Base-by-base conservation (phyloP, 2,329 filamentous ascomycete genomes). In the Elsinoe ampelina region DNA sequence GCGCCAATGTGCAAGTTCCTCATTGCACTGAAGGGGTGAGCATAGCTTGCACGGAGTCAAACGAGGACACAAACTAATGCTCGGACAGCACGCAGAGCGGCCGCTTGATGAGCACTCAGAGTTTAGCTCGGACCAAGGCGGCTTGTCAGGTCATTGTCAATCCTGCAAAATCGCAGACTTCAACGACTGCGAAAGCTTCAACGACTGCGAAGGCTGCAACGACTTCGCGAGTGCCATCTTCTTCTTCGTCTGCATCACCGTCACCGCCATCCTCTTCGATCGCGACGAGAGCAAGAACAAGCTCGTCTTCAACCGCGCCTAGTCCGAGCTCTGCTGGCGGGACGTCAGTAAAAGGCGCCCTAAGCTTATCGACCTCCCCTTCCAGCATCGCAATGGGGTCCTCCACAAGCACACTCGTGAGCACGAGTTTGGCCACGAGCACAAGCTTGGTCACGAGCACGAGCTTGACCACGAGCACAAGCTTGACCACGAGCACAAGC, bases 131-230 rank as follows among this genome's bases (percentile, higher is more conserved):
- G 17, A 36, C 48, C 11, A 52, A 32, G 19, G 48, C 48, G 38
- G 48, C 48, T 11, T 52, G 48, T 12, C 32, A 52, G 32, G 48
- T 34, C 17, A 50, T 50, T n/a, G 34, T 50, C 45, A 34, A 50
- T 12, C 22, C 45, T 17, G 45, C 45, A 35, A 35, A 10, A 11
- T 22, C 45, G 7, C 5, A 30, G 26, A 13, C 30, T 15, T 13
- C 22, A 4, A 34, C 45, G 26, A 50, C 45, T 4, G 7, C 45
- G 7, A 17, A 34, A 10, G 26, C 36, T 2, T 11, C 45, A 5
- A 17, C 32, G 17, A 50, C 45, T 4, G 7, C 45, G 7, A 17
- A 34, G 15, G 26, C 36, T 2, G 17, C 45, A 5, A 17, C 32
- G 17, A 34, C 26, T 8, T 50, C 45, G 15, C 17, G 17, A 19